Conservation (phyloP, 495 filamentous ascomycete species). For the Tetracladium setigerum region DNA sequence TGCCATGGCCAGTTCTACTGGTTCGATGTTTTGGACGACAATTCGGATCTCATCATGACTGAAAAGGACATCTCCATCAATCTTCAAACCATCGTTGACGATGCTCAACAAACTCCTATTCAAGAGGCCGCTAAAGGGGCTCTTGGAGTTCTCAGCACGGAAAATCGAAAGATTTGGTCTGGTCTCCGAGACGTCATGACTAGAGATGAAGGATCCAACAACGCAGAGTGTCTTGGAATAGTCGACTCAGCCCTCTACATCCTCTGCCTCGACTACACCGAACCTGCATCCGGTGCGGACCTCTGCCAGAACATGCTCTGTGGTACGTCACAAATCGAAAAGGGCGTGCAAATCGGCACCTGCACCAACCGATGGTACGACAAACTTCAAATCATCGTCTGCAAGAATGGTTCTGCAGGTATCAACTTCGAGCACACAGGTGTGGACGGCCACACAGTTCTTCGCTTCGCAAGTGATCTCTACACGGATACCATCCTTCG, state of each 20-base stretch:
- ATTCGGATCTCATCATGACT: constrained; percentile 92
- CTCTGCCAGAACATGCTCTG: constrained; percentile 98
- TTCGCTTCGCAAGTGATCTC: constrained; percentile 91
- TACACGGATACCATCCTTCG: constrained; percentile 98
- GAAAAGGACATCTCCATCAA: constrained; percentile 93
- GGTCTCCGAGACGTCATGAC: constrained; percentile 83
- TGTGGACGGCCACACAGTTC: constrained; percentile 93
- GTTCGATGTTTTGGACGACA: constrained; percentile 96
- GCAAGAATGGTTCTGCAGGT: constrained; percentile 94
- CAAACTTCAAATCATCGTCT: constrained; percentile 98
- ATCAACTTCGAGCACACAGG: constrained; percentile 99
- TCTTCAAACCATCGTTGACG: constrained; percentile 83
- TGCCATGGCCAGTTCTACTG: constrained; percentile 98
- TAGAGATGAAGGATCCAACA: constrained; percentile 80
- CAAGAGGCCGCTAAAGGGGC: constrained; percentile 92
- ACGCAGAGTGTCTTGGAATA: constrained; percentile 87
- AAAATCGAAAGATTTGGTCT: constrained; percentile 95
- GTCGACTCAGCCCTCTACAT: constrained; percentile 93
- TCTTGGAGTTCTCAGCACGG: constrained; percentile 86
- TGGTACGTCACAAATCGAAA: constrained; percentile 83
- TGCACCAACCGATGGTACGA: constrained; percentile 99
- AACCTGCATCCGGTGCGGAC: constrained; percentile 68
- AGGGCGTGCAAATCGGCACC: constrained; percentile 91
- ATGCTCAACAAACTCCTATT: constrained; percentile 81
- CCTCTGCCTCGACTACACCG: constrained; percentile 85